Conservation (phyloP, 1,139 yeast genomes). For the Scheffersomyces titani region DNA sequence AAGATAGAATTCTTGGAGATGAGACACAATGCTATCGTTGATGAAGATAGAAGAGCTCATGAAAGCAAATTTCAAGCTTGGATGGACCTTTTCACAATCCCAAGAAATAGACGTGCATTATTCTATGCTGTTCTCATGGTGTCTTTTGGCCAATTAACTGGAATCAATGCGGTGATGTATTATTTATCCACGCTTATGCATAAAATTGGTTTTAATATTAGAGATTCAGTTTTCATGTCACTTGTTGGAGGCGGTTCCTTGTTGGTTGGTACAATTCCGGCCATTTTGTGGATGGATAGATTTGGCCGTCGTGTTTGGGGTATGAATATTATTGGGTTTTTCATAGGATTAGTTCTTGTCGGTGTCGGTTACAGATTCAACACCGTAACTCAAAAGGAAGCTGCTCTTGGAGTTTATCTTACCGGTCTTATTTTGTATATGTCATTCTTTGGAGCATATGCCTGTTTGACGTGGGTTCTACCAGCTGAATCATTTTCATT, state of each 20-base stretch:
- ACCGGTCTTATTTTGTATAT: constrained; percentile 63
- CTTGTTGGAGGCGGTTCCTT: constrained; percentile 65
- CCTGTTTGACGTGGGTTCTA: constrained; percentile 60
- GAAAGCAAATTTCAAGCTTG: constrained; percentile 33
- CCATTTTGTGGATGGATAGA: constrained; percentile 58
- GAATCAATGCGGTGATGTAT: constrained; percentile 58
- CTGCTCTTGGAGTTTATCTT: constrained; percentile 56
- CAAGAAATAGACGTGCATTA: constrained; percentile 61
- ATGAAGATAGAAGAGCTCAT: constrained; percentile 23
- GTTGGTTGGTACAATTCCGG: constrained; percentile 62
- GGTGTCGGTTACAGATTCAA: constrained; percentile 54
- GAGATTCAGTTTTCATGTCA: constrained; percentile 53
- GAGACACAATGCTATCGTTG: constrained; percentile 33
- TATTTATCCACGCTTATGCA: constrained; percentile 55
- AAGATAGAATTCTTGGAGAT: constrained; percentile 54
- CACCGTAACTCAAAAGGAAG: constrained; percentile 35
- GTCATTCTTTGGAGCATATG: constrained; percentile 66
- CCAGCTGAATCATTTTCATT: constrained; percentile 52
- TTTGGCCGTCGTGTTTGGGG: constrained; percentile 54
- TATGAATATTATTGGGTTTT: constrained; percentile 48
- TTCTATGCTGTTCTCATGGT: constrained; percentile 58
- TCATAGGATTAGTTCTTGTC: constrained; percentile 56
- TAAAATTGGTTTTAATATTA: constrained; percentile 44
- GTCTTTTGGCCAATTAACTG: constrained; percentile 56
- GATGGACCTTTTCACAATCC: constrained; percentile 51